Percentiles rank a stretch among this genome's conserved stretches.
Conservation (phyloP, 352 stramenopile species). For the Globisporangium canariense region DNA sequence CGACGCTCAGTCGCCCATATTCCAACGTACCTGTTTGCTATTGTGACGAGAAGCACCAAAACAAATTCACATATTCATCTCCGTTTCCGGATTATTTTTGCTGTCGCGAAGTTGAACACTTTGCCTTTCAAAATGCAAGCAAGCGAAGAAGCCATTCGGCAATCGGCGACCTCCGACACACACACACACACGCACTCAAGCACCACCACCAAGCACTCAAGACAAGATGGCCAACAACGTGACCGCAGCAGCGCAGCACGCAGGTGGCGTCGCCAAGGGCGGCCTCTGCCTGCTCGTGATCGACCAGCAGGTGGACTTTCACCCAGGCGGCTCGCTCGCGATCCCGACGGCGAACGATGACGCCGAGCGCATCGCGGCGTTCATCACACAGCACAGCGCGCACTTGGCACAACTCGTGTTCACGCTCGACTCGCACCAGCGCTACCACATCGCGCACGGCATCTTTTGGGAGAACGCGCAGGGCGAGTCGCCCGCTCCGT, state of each 20-base stretch:
- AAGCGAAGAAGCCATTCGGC: neutral
- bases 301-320: constrained; percentile 96
- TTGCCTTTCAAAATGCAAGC: neutral
- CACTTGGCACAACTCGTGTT: constrained; percentile 87
- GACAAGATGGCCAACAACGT: constrained; percentile 24
- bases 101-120: no score
- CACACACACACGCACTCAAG: neutral
- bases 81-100: no score
- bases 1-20: no score
- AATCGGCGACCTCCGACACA: neutral
- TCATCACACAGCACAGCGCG: constrained; percentile 72
- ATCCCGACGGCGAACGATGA: constrained; percentile 92
- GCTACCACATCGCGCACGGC: constrained; percentile 94
- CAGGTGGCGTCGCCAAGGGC: constrained; percentile 33
- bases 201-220: neutral
- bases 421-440: constrained; percentile 96
- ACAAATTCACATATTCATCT: no score
- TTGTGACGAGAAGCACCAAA: no score
- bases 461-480: constrained; percentile 88
- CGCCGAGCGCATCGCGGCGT: constrained; percentile 81
- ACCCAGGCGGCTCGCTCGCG: constrained; percentile 92
- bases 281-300: constrained; percentile 90
- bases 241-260: constrained; percentile 34
- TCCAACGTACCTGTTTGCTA: no score
- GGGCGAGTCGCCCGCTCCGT: constrained; percentile 78